These are phyloP conservation scores for Ogataea kodamae DNA, from an alignment of 805 yeast genomes.

Conservation along the genomic window DNA sequence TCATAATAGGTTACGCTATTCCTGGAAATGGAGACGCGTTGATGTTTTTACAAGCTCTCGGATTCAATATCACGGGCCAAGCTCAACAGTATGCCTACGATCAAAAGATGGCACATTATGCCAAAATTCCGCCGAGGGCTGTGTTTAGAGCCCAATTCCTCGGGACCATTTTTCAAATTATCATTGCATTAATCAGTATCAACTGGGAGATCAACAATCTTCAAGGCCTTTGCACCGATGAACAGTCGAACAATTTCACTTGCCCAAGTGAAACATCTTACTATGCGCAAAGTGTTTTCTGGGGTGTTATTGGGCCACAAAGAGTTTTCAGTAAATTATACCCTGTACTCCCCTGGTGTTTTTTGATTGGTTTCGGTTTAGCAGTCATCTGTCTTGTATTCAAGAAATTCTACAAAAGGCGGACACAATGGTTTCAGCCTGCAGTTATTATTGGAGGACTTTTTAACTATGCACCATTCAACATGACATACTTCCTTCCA, in stretches of 20 bases:
- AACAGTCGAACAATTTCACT: slow-evolving; percentile 43
- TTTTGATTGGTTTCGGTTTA: slow-evolving; percentile 57
- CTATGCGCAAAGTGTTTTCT: slow-evolving; percentile 55
- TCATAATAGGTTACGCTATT: slow-evolving; percentile 60
- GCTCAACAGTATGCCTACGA: slow-evolving; percentile 53
- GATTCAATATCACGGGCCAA: slow-evolving; percentile 50
- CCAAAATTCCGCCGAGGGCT: slow-evolving; percentile 60
- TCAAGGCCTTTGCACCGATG: slow-evolving; percentile 39
- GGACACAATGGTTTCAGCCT: slow-evolving; percentile 27
- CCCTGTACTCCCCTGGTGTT: slow-evolving; percentile 50
- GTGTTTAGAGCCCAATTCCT: slow-evolving; percentile 50
- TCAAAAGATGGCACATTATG: slow-evolving; percentile 62
- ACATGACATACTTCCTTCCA: slow-evolving; percentile 61
- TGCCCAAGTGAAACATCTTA: slow-evolving; percentile 42
- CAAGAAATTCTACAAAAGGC: slow-evolving; percentile 36
- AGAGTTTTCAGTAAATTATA: slow-evolving; percentile 49
- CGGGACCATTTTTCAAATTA: slow-evolving; percentile 42
- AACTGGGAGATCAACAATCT: slow-evolving; percentile 37
- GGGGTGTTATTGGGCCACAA: slow-evolving; percentile 68
- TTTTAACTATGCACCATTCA: slow-evolving; percentile 72
- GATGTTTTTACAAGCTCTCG: slow-evolving; percentile 59
- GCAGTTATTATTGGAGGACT: slow-evolving; percentile 62
- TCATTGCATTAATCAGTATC: slow-evolving; percentile 42
- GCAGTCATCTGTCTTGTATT: slow-evolving; percentile 40
- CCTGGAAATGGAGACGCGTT: slow-evolving; percentile 62